phyloP scores from a whole-genome alignment of 1,284 basidiomycete genomes.

The Ustilago esculenta region DNA sequence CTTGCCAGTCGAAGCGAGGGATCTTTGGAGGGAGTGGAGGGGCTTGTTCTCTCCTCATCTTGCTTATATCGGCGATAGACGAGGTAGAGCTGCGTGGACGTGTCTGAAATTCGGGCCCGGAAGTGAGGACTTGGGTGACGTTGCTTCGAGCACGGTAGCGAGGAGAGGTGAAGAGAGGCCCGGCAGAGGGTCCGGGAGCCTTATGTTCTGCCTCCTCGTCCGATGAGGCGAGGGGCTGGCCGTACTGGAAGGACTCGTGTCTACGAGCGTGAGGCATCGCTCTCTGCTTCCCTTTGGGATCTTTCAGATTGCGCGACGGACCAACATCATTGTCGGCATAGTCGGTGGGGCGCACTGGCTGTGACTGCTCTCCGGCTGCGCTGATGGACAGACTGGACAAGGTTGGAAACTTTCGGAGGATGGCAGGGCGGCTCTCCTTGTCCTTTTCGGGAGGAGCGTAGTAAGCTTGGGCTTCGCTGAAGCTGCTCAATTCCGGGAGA shows the following conservation, averaged over 20 bases:
- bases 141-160: slow-evolving; percentile 16
- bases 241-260: slow-evolving; percentile 30
- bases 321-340: slow-evolving; percentile 4
- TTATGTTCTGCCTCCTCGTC: slow-evolving; percentile 15
- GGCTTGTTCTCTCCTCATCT: not conserved
- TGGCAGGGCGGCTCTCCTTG: slow-evolving; percentile 9
- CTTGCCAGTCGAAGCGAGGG: slow-evolving; percentile 18
- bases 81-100: slow-evolving; percentile 6
- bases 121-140: slow-evolving; percentile 1
- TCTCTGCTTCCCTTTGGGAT: slow-evolving; percentile 29
- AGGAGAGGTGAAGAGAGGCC: not conserved
- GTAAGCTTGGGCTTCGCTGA: slow-evolving; percentile 27
- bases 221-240: slow-evolving; percentile 16
- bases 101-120: not conserved
- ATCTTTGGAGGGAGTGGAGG: slow-evolving; percentile 19
- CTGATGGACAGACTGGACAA: slow-evolving; percentile 10
- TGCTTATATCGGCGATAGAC: slow-evolving; percentile 15
- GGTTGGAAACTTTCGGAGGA: slow-evolving; percentile 28
- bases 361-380: not conserved
- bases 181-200: not conserved
- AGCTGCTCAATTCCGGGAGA: not conserved
- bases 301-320: not conserved
- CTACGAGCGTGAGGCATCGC: slow-evolving; percentile 16
- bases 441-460: slow-evolving; percentile 7
- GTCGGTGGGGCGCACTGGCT: slow-evolving; percentile 8